Conservation (phyloP, 306 rosid genomes). For the Parietaria judaica region DNA sequence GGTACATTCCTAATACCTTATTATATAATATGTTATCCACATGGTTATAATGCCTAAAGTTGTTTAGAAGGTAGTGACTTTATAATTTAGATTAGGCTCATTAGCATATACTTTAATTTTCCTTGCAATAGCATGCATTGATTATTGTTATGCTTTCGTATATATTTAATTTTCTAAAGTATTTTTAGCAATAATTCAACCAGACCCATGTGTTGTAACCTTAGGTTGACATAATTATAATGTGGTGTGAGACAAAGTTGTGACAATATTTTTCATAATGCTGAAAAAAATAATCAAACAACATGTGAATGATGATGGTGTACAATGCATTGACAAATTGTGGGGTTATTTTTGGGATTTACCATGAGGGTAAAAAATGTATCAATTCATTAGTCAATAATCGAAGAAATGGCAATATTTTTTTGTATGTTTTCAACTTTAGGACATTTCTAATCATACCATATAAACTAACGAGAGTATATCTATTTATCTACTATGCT, state of each 20-base stretch:
- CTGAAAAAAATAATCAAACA: neutral
- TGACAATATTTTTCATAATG: neutral
- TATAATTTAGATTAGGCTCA: too few relatives aligned
- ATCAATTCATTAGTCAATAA: neutral
- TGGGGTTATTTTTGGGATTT: constrained; percentile 3
- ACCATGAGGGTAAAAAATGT: neutral
- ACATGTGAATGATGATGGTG: neutral
- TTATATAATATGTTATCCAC: too few relatives aligned
- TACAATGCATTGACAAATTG: neutral
- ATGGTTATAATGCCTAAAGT: too few relatives aligned
- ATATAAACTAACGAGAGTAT: neutral
- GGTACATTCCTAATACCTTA: too few relatives aligned
- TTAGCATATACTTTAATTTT: too few relatives aligned
- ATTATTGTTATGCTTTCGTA: neutral
- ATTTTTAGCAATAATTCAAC: constrained; percentile 14
- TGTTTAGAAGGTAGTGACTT: too few relatives aligned
- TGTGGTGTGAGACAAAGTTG: constrained; percentile 1
- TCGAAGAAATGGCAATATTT: constrained; percentile 1
- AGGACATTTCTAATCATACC: neutral
- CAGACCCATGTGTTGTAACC: constrained; percentile 7
- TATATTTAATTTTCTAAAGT: neutral
- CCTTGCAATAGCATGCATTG: neutral
- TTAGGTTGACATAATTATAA: constrained; percentile 18
- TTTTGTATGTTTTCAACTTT: neutral
- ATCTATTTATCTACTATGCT: too few relatives aligned